Percentiles rank a stretch among this genome's conserved stretches.
Conservation (phyloP, 345 rosid genomes). For the Clausena lansium region DNA sequence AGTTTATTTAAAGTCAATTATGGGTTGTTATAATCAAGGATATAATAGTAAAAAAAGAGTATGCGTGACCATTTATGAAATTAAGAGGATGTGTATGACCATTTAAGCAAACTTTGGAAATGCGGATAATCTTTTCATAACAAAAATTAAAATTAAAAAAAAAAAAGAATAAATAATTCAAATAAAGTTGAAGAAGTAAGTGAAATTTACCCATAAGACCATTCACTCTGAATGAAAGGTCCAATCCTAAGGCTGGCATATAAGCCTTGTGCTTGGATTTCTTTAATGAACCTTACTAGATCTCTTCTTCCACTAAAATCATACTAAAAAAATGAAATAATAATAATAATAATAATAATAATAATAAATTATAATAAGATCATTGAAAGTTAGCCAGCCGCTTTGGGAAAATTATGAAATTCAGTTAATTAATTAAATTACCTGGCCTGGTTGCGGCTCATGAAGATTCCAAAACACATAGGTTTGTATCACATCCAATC, state of each 20-base stretch:
- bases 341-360: neutral
- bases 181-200: neutral
- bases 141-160: too few relatives aligned
- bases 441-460: slow-evolving; percentile 46
- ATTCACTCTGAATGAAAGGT: slow-evolving; percentile 43
- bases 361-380: neutral
- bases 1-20: too few relatives aligned
- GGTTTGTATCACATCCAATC: slow-evolving; percentile 77
- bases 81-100: too few relatives aligned
- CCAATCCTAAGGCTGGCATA: slow-evolving; percentile 49
- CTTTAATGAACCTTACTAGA: slow-evolving; percentile 37
- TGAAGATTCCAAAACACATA: slow-evolving; percentile 84
- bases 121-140: too few relatives aligned
- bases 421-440: neutral
- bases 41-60: too few relatives aligned
- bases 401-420: neutral
- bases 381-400: neutral
- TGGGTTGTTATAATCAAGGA: too few relatives aligned
- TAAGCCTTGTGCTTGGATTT: slow-evolving; percentile 41
- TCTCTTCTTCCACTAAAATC: slow-evolving; percentile 41
- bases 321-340: slow-evolving; percentile 22
- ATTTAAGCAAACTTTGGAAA: too few relatives aligned
- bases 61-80: too few relatives aligned
- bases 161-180: too few relatives aligned
- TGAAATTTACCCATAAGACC: slow-evolving; percentile 41